phyloP scores from a whole-genome alignment of 1,284 basidiomycete genomes.

The Filobasidium uniguttulatum region DNA sequence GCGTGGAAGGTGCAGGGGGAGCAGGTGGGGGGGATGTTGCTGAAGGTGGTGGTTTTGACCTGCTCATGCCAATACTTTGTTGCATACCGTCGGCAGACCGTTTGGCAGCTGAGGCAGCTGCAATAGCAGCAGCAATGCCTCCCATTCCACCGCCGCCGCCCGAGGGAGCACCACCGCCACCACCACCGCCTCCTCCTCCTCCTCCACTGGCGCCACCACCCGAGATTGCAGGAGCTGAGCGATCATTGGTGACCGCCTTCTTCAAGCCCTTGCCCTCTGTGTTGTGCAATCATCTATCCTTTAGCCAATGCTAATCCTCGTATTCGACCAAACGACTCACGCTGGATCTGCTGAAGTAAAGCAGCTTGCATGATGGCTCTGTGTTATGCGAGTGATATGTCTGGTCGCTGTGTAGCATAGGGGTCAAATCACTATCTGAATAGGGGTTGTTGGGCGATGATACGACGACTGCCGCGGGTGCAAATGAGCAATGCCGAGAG shows the following conservation, averaged over 20 bases:
- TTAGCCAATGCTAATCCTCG: too few relatives aligned
- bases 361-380: background rate
- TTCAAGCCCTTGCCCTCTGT: constrained; percentile 58
- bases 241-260: constrained; percentile 68
- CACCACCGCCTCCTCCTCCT: constrained; percentile 38
- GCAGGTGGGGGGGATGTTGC: background rate
- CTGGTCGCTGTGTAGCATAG: too few relatives aligned
- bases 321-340: background rate
- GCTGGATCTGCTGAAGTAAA: constrained; percentile 1
- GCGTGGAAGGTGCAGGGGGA: background rate
- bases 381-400: too few relatives aligned
- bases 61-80: constrained; percentile 3
- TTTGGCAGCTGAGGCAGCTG: background rate
- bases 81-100: constrained; percentile 4
- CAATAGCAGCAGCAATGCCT: constrained; percentile 3
- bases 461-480: too few relatives aligned
- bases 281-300: too few relatives aligned
- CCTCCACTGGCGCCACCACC: constrained; percentile 34
- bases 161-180: constrained; percentile 17
- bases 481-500: too few relatives aligned
- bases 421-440: too few relatives aligned
- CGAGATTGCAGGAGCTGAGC: constrained; percentile 57
- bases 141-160: constrained; percentile 29
- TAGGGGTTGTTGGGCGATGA: too few relatives aligned
- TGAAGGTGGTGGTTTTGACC: background rate